Percentiles rank a stretch among this genome's conserved stretches.
Conservation (phyloP, 225 moss, liverwort and hornwort genomes). For the Ulota crispa region DNA sequence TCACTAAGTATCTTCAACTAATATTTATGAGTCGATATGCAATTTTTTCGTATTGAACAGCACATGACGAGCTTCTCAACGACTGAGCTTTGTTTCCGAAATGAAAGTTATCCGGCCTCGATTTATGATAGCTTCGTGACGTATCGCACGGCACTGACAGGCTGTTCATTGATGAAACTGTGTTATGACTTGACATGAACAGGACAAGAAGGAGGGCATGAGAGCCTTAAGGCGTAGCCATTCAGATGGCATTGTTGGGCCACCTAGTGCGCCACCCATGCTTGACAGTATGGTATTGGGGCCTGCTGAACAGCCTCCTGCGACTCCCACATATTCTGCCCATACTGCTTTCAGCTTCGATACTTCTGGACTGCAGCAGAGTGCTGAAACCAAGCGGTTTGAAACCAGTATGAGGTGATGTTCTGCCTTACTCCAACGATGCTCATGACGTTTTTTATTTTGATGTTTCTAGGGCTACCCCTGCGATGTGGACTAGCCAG, state of each 20-base stretch:
- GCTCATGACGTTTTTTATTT: not conserved
- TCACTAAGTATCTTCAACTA: not conserved
- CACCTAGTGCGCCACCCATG: slow-evolving; percentile 66
- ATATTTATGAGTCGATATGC: not conserved
- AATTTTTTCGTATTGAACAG: not conserved
- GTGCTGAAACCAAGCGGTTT: slow-evolving; percentile 38
- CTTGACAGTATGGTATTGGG: slow-evolving; percentile 60
- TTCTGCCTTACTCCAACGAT: not conserved
- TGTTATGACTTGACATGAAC: not conserved
- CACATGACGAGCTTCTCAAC: not conserved
- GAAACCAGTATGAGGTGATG: slow-evolving; percentile 47
- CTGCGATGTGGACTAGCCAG: not conserved
- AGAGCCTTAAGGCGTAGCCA: slow-evolving; percentile 58
- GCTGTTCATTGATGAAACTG: not conserved
- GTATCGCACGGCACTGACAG: not conserved
- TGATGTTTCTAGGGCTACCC: not conserved
- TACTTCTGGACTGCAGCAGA: slow-evolving; percentile 28
- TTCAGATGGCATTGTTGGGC: slow-evolving; percentile 58
- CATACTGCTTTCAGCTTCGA: slow-evolving; percentile 66
- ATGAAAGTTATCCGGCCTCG: not conserved
- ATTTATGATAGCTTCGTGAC: not conserved
- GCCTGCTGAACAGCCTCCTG: slow-evolving; percentile 39
- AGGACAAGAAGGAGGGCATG: slow-evolving; percentile 47
- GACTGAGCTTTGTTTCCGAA: not conserved
- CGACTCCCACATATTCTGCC: slow-evolving; percentile 57